phyloP scores from a whole-genome alignment of 345 rosid genomes.

The Eucalyptus erythrocorys region DNA sequence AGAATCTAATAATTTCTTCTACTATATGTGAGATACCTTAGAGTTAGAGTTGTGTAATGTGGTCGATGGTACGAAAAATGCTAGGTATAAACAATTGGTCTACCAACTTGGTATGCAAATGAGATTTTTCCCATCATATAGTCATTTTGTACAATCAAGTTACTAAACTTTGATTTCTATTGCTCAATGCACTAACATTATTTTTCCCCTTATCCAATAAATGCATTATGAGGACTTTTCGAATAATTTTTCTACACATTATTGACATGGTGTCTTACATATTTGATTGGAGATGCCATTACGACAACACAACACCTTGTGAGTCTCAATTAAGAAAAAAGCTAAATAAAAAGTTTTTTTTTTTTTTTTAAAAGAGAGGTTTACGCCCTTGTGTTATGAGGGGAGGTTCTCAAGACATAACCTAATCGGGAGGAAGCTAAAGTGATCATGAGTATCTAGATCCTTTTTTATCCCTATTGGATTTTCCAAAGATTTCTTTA shows the following conservation, averaged over 20 bases:
- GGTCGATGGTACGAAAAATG: neutral
- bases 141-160: constrained; percentile 63
- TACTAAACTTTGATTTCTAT: too few relatives aligned
- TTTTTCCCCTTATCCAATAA: neutral
- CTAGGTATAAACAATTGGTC: neutral
- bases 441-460: too few relatives aligned
- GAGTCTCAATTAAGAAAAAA: too few relatives aligned
- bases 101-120: constrained; percentile 20
- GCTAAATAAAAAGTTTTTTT: too few relatives aligned
- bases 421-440: too few relatives aligned
- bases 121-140: constrained; percentile 11
- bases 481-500: neutral
- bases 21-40: neutral
- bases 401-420: too few relatives aligned
- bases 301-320: accelerated
- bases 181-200: neutral
- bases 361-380: too few relatives aligned
- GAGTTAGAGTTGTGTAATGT: too few relatives aligned
- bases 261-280: neutral
- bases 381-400: too few relatives aligned
- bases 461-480: neutral
- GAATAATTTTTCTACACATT: neutral
- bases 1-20: neutral
- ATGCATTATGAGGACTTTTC: neutral
- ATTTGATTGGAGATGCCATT: too few relatives aligned